Evolutionary conservation across 2,329 filamentous ascomycete species (phyloP).

Genomic region (Hypoxylon sp.): DNA sequence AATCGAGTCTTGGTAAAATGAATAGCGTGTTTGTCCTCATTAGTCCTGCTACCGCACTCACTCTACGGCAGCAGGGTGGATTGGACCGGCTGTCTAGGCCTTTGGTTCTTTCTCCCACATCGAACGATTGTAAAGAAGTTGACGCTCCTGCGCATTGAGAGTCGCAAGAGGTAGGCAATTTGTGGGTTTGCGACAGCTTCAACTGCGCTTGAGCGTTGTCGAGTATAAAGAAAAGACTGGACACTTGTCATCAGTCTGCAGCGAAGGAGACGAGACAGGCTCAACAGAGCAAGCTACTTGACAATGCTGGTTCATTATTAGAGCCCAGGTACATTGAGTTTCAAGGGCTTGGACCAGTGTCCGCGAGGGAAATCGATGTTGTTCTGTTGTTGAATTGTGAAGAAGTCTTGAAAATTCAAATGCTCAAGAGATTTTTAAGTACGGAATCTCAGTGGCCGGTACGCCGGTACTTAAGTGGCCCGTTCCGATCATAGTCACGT

Average conservation of each 20-base stretch:
- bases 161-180: slow-evolving; percentile 74
- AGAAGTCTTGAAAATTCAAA: slow-evolving; percentile 13
- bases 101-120: slow-evolving; percentile 72
- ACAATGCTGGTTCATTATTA: neutral
- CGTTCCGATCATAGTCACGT: slow-evolving; percentile 25
- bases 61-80: slow-evolving; percentile 75
- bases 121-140: slow-evolving; percentile 71
- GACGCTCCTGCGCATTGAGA: slow-evolving; percentile 71
- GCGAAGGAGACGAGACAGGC: neutral
- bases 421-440: slow-evolving; percentile 23
- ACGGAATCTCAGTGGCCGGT: slow-evolving; percentile 28
- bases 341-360: neutral
- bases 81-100: slow-evolving; percentile 78
- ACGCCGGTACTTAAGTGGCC: neutral
- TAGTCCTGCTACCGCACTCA: slow-evolving; percentile 73
- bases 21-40: slow-evolving; percentile 69
- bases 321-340: neutral
- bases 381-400: slow-evolving; percentile 16
- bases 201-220: slow-evolving; percentile 16
- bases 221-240: slow-evolving; percentile 11
- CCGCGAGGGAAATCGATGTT: neutral
- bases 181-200: slow-evolving; percentile 61
- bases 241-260: slow-evolving; percentile 23
- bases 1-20: neutral
- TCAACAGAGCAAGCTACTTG: neutral